These are phyloP conservation scores for Fraxinus cuspidata DNA, from an alignment of 257 asterid species.

Conservation along the genomic window DNA sequence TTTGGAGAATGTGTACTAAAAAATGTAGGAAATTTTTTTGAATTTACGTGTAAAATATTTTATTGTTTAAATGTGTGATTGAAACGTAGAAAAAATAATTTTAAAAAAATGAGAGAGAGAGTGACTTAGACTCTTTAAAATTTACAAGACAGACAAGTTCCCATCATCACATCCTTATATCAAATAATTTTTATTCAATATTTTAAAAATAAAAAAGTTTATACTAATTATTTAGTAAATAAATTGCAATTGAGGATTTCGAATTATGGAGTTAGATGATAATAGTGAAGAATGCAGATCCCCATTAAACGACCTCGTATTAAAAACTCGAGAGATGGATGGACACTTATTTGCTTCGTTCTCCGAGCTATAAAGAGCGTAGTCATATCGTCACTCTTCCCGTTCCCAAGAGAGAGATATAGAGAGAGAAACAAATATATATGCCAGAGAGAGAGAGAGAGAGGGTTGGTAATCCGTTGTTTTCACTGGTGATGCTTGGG, in stretches of 20 bases:
- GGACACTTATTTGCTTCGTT: constrained; percentile 21
- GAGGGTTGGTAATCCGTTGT: constrained; percentile 27
- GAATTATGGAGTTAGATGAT: not conserved
- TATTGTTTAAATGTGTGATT: too few species aligned
- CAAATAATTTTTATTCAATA: too few species aligned
- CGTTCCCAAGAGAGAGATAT: constrained; percentile 42
- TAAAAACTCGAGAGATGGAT: constrained; percentile 13
- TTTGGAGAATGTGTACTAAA: too few species aligned
- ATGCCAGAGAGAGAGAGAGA: constrained; percentile 1
- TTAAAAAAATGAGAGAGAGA: too few species aligned
- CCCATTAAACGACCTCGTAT: constrained; percentile 47
- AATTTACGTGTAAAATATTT: too few species aligned
- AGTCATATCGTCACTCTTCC: constrained; percentile 51
- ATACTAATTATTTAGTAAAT: not conserved
- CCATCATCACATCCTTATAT: too few species aligned
- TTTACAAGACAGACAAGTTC: too few species aligned
- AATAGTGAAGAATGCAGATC: constrained; percentile 32
- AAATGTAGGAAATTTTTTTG: too few species aligned
- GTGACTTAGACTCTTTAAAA: too few species aligned
- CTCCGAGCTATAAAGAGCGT: constrained; percentile 31
- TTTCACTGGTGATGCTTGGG: constrained; percentile 50
- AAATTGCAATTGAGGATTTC: not conserved
- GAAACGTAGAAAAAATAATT: too few species aligned
- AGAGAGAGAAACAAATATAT: not conserved
- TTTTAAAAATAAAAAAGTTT: too few species aligned